Base-by-base conservation (phyloP, 2,329 filamentous ascomycete species). In the Ophiobolus disseminans region DNA sequence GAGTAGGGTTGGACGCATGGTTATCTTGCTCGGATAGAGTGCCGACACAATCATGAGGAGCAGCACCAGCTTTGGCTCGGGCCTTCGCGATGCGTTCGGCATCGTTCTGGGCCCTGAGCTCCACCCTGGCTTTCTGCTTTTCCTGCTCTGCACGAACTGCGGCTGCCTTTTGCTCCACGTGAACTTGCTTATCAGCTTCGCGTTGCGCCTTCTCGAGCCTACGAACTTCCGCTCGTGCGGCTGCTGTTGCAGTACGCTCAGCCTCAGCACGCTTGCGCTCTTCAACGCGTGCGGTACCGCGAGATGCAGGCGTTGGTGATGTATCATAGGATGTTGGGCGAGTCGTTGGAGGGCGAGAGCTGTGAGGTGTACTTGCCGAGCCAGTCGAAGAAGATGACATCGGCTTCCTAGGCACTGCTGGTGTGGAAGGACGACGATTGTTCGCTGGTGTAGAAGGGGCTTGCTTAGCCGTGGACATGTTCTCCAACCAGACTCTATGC, bases 11-110 rank as follows among this genome's bases (percentile, higher is more conserved):
- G 11, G 17, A 11, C 9, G 8, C 7, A 20, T 16, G 11, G 22
- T 21, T n/a, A 36, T 20, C 21, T 17, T 23, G 31, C 38, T 23
- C 39, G 26, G n/a, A n/a, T n/a, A 48, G 6, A 3, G 23, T 20
- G 36, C 48, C 26, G 32, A 40, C 31, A 19, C 9, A 17, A 21
- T 25, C 37, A 30, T 40, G 35, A 28, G 35, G 39, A 39, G 40
- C 43, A 26, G 54, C 37, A 19, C 43, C 47, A 45, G 46, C 49
- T 36, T 58, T 62, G 28, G 57, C 57, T 42, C 48, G 50, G 17
- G 39, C 55, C 36, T 46, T 51, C 21, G 50, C 55, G 28, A 60
- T 54, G 19, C 45, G 43, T 19, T 58, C 48, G 37, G 41, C 47
- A 9, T 53, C 40, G 17, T 41, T n/a, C 23, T 17, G 34, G 13